Evolutionary conservation across 2,329 filamentous ascomycete species (phyloP).

Genomic region (Colletotrichum spinosum): DNA sequence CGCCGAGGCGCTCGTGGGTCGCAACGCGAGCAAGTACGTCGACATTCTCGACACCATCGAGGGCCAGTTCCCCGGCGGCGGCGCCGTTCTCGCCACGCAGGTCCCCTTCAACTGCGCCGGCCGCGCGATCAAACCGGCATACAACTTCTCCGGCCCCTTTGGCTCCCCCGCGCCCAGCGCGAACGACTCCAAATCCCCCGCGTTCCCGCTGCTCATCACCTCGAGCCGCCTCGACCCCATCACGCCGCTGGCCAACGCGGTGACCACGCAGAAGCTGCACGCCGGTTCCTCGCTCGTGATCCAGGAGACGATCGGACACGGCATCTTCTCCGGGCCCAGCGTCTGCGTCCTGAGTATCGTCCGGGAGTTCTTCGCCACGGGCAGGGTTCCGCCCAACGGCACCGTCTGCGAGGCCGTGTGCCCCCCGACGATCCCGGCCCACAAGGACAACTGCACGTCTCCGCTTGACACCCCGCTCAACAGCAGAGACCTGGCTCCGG

Average conservation of each 20-base stretch:
- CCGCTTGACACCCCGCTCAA: background rate
- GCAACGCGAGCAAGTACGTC: conserved; percentile 28
- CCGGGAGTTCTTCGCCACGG: background rate
- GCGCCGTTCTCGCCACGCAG: conserved; percentile 40
- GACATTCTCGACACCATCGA: conserved; percentile 36
- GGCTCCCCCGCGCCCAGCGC: conserved; percentile 5
- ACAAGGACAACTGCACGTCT: background rate
- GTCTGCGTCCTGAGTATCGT: conserved; percentile 34
- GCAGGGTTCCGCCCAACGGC: background rate
- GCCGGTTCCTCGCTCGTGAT: background rate
- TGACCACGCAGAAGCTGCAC: conserved; percentile 35
- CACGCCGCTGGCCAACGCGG: conserved; percentile 51
- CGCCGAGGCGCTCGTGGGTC: conserved; percentile 8
- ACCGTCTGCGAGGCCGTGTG: conserved; percentile 13
- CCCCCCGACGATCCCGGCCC: background rate
- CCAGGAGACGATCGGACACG: background rate
- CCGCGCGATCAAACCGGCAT: conserved; percentile 45
- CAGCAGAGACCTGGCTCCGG: too few relatives aligned
- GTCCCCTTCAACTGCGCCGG: conserved; percentile 48
- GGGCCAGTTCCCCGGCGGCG: conserved; percentile 36
- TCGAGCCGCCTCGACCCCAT: conserved; percentile 52
- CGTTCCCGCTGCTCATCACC: conserved; percentile 52
- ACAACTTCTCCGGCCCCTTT: conserved; percentile 44
- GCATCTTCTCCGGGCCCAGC: conserved; percentile 42
- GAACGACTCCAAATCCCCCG: conserved; percentile 41